phyloP scores from a whole-genome alignment of 257 asterid species.

The Jasminum sambac region DNA sequence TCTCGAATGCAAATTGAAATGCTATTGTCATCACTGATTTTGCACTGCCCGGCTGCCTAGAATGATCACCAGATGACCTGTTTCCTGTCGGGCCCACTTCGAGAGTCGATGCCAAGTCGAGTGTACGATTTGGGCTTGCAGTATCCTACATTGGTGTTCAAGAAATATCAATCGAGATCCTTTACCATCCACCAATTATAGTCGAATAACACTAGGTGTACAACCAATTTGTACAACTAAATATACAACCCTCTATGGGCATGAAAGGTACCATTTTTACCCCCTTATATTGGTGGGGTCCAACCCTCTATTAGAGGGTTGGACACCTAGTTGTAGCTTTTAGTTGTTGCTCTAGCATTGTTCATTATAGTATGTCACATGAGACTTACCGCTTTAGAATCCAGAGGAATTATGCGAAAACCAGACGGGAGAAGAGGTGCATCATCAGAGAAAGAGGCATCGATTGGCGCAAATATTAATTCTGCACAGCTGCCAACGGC shows the following conservation, averaged over 20 bases:
- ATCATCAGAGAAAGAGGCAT: conserved; percentile 93
- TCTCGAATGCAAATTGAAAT: conserved; percentile 87
- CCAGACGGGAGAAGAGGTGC: conserved; percentile 98
- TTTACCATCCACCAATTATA: no score
- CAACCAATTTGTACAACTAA: no score
- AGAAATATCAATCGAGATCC: conserved; percentile 2
- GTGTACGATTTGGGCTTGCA: conserved; percentile 79
- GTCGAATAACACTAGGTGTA: no score
- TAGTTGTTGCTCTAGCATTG: no score
- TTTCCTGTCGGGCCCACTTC: conserved; percentile 67
- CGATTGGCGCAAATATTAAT: conserved; percentile 93
- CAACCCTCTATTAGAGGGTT: no score
- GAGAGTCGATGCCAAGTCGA: conserved; percentile 92
- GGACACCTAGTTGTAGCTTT: no score
- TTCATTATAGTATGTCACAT: not conserved
- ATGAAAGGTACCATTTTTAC: no score
- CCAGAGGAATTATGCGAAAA: conserved; percentile 90
- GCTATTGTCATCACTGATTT: conserved; percentile 97
- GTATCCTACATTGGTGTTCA: conserved; percentile 49
- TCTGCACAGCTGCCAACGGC: conserved; percentile 80
- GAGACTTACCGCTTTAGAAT: conserved; percentile 56
- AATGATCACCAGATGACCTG: conserved; percentile 44
- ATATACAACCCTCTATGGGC: no score
- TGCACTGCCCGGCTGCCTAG: conserved; percentile 39
- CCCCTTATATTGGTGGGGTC: no score